phyloP scores from a whole-genome alignment of 2,329 filamentous ascomycete species.

The Talaromyces rugulosus region DNA sequence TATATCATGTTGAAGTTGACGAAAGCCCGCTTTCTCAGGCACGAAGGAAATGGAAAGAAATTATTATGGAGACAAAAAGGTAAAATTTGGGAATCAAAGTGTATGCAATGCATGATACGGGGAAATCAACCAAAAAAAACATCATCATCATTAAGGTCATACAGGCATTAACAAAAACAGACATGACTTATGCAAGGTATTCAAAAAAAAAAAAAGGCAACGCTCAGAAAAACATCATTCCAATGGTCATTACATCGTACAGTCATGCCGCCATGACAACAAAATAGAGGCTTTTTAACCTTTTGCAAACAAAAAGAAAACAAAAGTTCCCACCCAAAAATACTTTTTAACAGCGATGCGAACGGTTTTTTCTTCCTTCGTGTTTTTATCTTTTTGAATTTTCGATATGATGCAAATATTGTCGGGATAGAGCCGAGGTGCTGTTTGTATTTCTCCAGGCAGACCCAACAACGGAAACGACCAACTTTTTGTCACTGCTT shows the following conservation, averaged over 20 bases:
- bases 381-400: conserved; percentile 13
- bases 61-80: not conserved
- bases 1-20: conserved; percentile 10
- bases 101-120: conserved; percentile 13
- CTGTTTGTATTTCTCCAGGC: conserved; percentile 12
- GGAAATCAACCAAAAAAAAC: not conserved
- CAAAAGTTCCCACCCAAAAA: conserved; percentile 18
- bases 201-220: conserved; percentile 7
- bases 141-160: conserved; percentile 13
- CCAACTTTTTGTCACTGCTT: conserved; percentile 12
- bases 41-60: not conserved
- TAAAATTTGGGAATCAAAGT: not conserved
- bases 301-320: conserved; percentile 13
- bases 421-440: conserved; percentile 2
- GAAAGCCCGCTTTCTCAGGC: not conserved
- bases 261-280: conserved; percentile 27
- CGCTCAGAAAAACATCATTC: conserved; percentile 18
- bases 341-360: not conserved
- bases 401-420: not conserved
- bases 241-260: conserved; percentile 32
- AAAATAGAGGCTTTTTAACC: not conserved
- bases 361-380: conserved; percentile 13
- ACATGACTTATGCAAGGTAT: conserved; percentile 10
- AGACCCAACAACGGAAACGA: conserved; percentile 14
- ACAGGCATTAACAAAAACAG: conserved; percentile 11